Conservation (phyloP, 2,329 filamentous ascomycete genomes). For the Claviceps africana region DNA sequence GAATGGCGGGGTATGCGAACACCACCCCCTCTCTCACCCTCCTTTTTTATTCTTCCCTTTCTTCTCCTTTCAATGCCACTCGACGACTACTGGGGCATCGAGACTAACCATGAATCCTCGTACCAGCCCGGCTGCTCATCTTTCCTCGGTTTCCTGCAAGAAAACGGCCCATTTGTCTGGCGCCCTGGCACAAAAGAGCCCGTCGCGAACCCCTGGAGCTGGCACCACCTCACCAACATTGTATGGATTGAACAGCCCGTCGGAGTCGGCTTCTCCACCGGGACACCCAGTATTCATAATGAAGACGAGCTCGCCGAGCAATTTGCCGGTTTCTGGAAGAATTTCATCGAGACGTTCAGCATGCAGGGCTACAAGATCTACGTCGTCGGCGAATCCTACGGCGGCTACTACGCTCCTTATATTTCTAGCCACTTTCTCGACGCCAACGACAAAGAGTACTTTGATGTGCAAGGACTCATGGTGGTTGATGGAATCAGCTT, state of each 20-base stretch:
- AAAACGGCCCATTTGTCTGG: slow-evolving; percentile 64
- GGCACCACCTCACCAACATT: slow-evolving; percentile 36
- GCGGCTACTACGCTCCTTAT: slow-evolving; percentile 55
- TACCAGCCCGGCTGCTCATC: slow-evolving; percentile 39
- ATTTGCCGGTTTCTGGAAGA: slow-evolving; percentile 67
- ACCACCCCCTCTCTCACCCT: not conserved
- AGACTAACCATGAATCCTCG: not conserved
- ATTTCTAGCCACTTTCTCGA: slow-evolving; percentile 62
- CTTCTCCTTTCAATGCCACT: not conserved
- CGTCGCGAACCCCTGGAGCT: slow-evolving; percentile 54
- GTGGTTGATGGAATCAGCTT: slow-evolving; percentile 59
- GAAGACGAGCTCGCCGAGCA: slow-evolving; percentile 56
- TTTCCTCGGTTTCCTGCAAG: slow-evolving; percentile 56
- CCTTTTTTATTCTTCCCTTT: not conserved
- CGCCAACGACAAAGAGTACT: slow-evolving; percentile 49
- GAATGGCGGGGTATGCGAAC: slow-evolving; percentile 32
- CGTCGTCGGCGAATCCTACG: slow-evolving; percentile 58
- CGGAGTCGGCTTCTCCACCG: slow-evolving; percentile 54
- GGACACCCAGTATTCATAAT: slow-evolving; percentile 46
- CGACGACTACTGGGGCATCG: no score
- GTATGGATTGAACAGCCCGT: slow-evolving; percentile 61
- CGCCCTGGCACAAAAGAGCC: slow-evolving; percentile 55
- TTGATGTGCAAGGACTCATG: slow-evolving; percentile 52
- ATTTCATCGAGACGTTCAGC: slow-evolving; percentile 59
- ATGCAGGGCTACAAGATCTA: slow-evolving; percentile 56